Percentiles rank a stretch among this genome's conserved stretches.
Conservation (phyloP, 78 protist species). For the Tieghemostelium lacteum region DNA sequence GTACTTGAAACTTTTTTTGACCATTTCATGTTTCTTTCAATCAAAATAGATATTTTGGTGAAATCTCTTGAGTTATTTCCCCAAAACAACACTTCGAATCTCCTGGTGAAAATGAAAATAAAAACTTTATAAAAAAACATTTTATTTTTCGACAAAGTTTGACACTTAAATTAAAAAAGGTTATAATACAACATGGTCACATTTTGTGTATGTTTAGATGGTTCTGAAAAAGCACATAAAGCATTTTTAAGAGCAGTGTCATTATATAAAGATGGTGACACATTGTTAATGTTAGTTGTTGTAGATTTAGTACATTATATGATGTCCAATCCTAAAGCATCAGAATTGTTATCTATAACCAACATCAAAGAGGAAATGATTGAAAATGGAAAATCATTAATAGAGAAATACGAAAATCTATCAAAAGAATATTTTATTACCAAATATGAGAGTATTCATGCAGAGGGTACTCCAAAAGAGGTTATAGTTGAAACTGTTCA, state of each 20-base stretch:
- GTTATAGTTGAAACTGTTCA: neutral
- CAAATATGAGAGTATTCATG: neutral
- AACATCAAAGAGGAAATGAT: constrained; percentile 46
- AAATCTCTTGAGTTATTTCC: too few species aligned
- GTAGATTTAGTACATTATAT: constrained; percentile 50
- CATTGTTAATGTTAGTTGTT: constrained; percentile 7
- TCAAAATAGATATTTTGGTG: too few species aligned
- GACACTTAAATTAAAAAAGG: constrained; percentile 1
- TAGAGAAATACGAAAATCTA: constrained; percentile 28
- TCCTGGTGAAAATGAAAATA: neutral
- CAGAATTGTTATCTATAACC: constrained; percentile 10
- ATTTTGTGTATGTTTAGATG: neutral
- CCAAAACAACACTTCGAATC: neutral
- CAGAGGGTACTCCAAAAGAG: constrained; percentile 65
- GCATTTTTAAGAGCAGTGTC: constrained; percentile 12
- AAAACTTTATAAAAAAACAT: too few species aligned
- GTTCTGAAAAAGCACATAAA: neutral
- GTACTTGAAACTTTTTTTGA: constrained; percentile 60
- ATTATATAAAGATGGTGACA: constrained; percentile 27
- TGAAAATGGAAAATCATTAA: constrained; percentile 22
- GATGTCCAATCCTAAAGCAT: constrained; percentile 35
- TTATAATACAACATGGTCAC: too few species aligned
- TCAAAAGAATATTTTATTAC: constrained; percentile 6
- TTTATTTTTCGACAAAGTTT: too few species aligned
- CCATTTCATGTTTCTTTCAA: too few species aligned